Evolutionary conservation across 1,139 yeast genomes (phyloP).

Genomic region (Saccharomyces hybrid): DNA sequence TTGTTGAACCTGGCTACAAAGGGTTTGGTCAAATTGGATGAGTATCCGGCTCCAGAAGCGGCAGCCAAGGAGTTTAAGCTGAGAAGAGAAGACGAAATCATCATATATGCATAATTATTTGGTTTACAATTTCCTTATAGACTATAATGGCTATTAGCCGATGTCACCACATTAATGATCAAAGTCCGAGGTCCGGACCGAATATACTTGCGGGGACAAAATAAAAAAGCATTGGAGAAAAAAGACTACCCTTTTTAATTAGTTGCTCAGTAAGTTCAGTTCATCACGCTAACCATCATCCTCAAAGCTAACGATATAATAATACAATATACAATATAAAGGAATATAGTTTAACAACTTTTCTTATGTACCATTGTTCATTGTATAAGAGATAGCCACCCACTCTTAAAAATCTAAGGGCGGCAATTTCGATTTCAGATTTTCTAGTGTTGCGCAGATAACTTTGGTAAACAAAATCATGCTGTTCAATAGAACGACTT

Average conservation of each 20-base stretch:
- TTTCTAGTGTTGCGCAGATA: not conserved
- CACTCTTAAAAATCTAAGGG: too few species aligned
- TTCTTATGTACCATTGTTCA: not conserved
- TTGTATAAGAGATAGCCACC: too few species aligned
- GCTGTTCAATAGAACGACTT: not conserved
- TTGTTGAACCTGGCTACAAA: conserved; percentile 25
- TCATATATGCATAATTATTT: not conserved
- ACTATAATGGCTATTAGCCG: not conserved
- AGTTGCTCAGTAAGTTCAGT: not conserved
- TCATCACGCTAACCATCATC: not conserved
- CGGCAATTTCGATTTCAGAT: not conserved
- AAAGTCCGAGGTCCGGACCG: not conserved
- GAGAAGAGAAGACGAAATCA: not conserved
- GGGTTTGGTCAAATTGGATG: conserved; percentile 12
- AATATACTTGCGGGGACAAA: not conserved
- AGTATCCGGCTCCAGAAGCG: not conserved
- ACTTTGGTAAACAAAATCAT: not conserved
- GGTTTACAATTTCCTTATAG: not conserved
- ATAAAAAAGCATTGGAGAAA: not conserved
- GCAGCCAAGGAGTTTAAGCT: not conserved
- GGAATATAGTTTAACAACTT: not conserved
- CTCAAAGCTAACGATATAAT: not conserved
- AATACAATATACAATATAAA: not conserved
- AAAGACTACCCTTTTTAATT: not conserved
- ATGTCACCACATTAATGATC: not conserved